These are phyloP conservation scores for Remersonia thermophila DNA, from an alignment of 2,329 filamentous ascomycete genomes.

Conservation along the genomic window DNA sequence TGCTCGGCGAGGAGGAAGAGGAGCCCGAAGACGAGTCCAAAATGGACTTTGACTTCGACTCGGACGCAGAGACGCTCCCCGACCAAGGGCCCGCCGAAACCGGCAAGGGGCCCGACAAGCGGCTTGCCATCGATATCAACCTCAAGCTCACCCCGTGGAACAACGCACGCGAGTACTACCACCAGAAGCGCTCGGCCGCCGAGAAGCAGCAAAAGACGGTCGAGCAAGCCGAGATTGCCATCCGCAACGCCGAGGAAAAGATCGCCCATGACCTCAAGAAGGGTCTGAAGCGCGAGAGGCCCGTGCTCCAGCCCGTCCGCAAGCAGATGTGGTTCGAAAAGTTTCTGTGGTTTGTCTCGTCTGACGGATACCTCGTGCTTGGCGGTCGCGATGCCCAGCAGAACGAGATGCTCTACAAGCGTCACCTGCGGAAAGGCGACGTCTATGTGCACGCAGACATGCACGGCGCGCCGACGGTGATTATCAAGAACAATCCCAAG, in stretches of 20 bases:
- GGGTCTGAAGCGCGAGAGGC: conserved; percentile 82
- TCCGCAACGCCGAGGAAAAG: conserved; percentile 85
- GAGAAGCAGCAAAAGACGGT: conserved; percentile 80
- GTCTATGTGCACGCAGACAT: conserved; percentile 86
- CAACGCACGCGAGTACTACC: conserved; percentile 86
- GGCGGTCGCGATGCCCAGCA: conserved; percentile 82
- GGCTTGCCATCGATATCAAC: conserved; percentile 70
- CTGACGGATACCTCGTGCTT: conserved; percentile 85
- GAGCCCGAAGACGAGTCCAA: conserved; percentile 38
- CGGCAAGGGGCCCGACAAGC: conserved; percentile 35
- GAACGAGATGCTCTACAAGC: conserved; percentile 81
- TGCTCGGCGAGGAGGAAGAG: conserved; percentile 60
- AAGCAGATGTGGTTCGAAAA: conserved; percentile 94
- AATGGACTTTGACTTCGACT: conserved; percentile 39
- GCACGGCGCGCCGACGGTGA: conserved; percentile 67
- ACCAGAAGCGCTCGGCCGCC: conserved; percentile 71
- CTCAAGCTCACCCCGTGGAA: conserved; percentile 72
- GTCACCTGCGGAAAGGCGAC: conserved; percentile 77
- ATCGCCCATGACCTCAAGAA: conserved; percentile 77
- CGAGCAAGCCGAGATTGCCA: conserved; percentile 65
- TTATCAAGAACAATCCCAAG: conserved; percentile 77
- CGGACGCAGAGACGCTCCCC: conserved; percentile 43
- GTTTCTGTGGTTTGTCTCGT: conserved; percentile 89
- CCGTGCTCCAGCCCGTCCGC: conserved; percentile 68
- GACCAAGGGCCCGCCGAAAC: conserved; percentile 24